Base-by-base conservation (phyloP, 805 yeast genomes). In the Pichia heedii region DNA sequence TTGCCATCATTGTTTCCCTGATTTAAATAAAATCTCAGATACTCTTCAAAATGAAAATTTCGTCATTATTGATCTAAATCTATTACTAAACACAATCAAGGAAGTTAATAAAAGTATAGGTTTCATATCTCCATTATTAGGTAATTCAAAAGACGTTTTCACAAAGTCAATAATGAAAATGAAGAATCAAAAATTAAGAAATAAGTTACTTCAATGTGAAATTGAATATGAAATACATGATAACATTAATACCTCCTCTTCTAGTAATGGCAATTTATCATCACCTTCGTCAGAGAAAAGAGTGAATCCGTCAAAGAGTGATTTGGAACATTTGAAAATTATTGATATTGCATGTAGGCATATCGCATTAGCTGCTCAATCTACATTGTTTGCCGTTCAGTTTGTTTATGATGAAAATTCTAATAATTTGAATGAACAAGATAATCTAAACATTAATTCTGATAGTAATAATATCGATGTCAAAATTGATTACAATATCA, bases 261-360 rank as follows among this genome's bases (percentile, higher is more conserved):
- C 7, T 32, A 20, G 16, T 16, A 16, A 32, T 32, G 9, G 7
- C 9, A 22, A n/a, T 18, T 6, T 18, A 26, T 22, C 8, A 6
- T 22, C 27, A 29, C 12, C 13, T 3, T 13, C 15, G 3, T 34
- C 11, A 21, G 27, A 41, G 47, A 61, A 41, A 21, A 57, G 54
- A 4, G 19, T 48, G n/a, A 50, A 51, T 22, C 37, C 74, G 24
- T 67, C 79, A 20, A 75, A 77, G 53, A 77, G 77, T 57, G 85
- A 81, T 56, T 67, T 76, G 37, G 87, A 81, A 53, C 89, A 84
- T 55, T 70, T 76, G 53, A 70, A 79, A 47, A 69, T 81, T 37
- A 85, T 81, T 20, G 84, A 79, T 56, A 73, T 79, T 53, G 93
- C 95, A 1, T 85, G 94, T 56, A 77, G 90, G 43, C 89, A 84